These are phyloP conservation scores for Pichia sp. DNA, from an alignment of 1,139 yeast species.

Conservation along the genomic window DNA sequence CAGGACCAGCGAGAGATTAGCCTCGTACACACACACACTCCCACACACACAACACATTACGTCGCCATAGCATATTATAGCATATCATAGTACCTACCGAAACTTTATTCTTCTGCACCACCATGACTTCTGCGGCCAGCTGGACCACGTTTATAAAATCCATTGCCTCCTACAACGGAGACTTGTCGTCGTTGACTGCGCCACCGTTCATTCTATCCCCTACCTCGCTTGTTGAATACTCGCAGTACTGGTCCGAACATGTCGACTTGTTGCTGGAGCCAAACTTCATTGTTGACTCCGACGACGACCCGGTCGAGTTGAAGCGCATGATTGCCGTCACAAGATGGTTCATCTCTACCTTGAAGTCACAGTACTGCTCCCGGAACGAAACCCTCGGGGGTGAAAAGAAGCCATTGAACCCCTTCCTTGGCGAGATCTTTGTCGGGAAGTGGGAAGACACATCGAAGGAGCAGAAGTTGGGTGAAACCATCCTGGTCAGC, in stretches of 20 bases:
- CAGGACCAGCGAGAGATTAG: neutral
- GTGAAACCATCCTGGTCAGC: constrained; percentile 70
- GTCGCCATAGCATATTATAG: neutral
- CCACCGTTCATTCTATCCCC: constrained; percentile 97
- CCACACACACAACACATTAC: neutral
- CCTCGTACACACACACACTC: constrained; percentile 9
- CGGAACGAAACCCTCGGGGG: constrained; percentile 86
- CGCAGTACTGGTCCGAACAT: constrained; percentile 92
- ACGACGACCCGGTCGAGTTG: constrained; percentile 40
- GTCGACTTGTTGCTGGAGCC: constrained; percentile 80
- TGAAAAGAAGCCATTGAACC: constrained; percentile 94
- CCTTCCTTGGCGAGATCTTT: constrained; percentile 88
- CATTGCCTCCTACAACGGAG: constrained; percentile 91
- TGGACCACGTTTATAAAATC: constrained; percentile 91
- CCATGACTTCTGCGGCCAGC: constrained; percentile 38
- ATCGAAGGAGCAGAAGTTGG: constrained; percentile 41
- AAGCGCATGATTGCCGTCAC: constrained; percentile 75
- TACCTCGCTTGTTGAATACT: constrained; percentile 81
- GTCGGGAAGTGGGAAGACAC: constrained; percentile 77
- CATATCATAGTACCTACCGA: neutral
- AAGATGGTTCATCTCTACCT: constrained; percentile 85
- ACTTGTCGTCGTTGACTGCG: constrained; percentile 87
- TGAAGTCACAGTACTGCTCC: constrained; percentile 89
- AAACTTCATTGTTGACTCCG: constrained; percentile 40
- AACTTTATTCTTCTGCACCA: neutral